phyloP scores from a whole-genome alignment of 2,329 filamentous ascomycete genomes.

The Tolypocladium cylindrosporum region DNA sequence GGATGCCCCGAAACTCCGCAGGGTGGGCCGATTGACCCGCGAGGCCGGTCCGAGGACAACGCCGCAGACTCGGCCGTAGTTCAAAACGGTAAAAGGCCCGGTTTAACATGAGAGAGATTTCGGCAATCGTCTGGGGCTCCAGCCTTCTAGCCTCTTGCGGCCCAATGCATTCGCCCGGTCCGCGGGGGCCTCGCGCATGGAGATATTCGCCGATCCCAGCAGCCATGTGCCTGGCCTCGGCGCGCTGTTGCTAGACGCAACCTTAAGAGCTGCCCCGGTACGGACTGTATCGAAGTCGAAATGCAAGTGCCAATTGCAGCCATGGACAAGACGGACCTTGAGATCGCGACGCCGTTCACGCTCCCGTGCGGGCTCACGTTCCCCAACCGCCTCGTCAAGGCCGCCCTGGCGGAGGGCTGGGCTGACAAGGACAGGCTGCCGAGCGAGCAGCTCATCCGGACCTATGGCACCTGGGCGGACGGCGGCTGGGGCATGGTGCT shows the following conservation, averaged over 20 bases:
- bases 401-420: slow-evolving; percentile 39
- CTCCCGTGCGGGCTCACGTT: slow-evolving; percentile 45
- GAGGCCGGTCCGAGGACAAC: neutral
- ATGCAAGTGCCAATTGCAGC: neutral
- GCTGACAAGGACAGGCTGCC: slow-evolving; percentile 32
- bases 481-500: slow-evolving; percentile 43
- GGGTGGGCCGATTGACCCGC: neutral
- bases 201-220: neutral
- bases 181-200: neutral
- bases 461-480: slow-evolving; percentile 43
- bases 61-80: neutral
- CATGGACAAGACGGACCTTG: slow-evolving; percentile 2
- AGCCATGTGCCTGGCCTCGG: neutral
- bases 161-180: neutral
- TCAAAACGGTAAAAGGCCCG: neutral
- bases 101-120: neutral
- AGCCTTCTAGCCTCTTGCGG: neutral
- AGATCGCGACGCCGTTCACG: slow-evolving; percentile 27
- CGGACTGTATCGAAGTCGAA: neutral
- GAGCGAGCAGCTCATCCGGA: slow-evolving; percentile 26
- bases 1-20: neutral
- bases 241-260: no score
- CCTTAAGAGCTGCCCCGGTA: neutral
- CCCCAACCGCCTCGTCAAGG: slow-evolving; percentile 42
- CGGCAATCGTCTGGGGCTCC: neutral